Evolutionary conservation across 768 basidiomycete genomes (phyloP), one percentile per base, ranked within the genome.

Genomic region (Lentinula detonsa): DNA sequence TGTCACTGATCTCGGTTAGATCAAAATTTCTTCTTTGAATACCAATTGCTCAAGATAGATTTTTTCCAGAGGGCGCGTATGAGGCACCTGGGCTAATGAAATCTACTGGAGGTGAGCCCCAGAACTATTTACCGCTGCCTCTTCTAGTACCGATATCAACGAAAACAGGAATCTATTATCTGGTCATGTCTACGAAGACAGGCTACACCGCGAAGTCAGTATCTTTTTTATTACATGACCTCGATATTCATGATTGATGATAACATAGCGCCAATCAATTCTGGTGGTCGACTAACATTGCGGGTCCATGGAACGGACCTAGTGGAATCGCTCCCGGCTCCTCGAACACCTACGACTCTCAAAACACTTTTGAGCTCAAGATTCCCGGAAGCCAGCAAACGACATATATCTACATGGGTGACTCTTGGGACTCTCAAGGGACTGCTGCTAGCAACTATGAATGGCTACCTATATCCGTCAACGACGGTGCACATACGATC

Each of bases 161-260:
- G 3, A 31, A 13, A 13, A 15, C 39, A 56, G 55, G 55, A 23
- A 56, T 56, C 5, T 69, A 72, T 45, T 70, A 72, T 53, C 65
- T 69, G 43, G 57, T 70, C 62, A 70, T 70, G 69, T 69, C 66
- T 5, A 65, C 70, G 57, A 70, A 72, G 55, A 72, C 69, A 9
- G 68, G 69, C 4, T 70, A 70, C 56, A 63, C 67, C 34, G 68
- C 68, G 7, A 72, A 72, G 50, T 68, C 68, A 48, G 68, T 68
- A 11, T 64, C 67, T 10, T 63, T 8, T 72, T 68, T 49, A 68
- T 66, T 18, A 64, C 67, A 11, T 65, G 65, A 68, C 16, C 50
- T 39, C 37, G 67, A 21, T 68, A 66, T 3, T 66, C 68, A 11
- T 68, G 68, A 65, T 68, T 51, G 59, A 65, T 33, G 66, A 69